A percentile compares a stretch with the other conserved stretches of the same genome.
Conservation (phyloP, 164 flowering plant genomes). For the Berberis thunbergii region DNA sequence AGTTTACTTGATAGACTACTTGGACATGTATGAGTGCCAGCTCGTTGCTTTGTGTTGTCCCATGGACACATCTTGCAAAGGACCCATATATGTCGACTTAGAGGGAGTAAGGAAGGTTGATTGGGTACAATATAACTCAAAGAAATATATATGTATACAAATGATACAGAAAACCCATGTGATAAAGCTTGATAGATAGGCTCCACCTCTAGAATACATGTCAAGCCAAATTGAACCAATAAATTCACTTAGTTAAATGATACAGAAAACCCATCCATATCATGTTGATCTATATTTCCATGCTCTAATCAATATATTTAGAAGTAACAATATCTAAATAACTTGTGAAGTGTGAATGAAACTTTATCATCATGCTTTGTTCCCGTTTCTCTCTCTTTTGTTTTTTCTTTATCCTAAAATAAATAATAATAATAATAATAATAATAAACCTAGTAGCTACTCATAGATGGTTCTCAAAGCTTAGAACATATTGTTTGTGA, state of each 20-base stretch:
- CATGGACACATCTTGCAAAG: constrained; percentile 6
- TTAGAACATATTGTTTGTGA: too few relatives aligned
- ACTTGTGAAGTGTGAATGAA: too few relatives aligned
- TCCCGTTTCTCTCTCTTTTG: too few relatives aligned
- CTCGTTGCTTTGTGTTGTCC: not conserved
- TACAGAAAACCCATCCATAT: constrained; percentile 3
- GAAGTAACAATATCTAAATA: too few relatives aligned
- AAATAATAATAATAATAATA: too few relatives aligned
- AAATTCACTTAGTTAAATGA: constrained; percentile 16
- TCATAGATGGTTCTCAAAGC: too few relatives aligned
- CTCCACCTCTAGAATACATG: constrained; percentile 23
- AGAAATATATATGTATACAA: constrained; percentile 4
- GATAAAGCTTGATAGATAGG: constrained; percentile 14
- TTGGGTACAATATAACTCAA: constrained; percentile 9
- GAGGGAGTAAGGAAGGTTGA: constrained; percentile 20
- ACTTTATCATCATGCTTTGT: too few relatives aligned
- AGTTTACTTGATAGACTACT: not conserved
- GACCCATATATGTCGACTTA: constrained; percentile 13
- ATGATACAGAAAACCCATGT: constrained; percentile 23
- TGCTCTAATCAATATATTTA: not conserved
- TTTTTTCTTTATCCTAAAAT: too few relatives aligned
- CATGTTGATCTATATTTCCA: not conserved
- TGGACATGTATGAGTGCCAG: not conserved
- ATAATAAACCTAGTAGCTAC: too few relatives aligned
- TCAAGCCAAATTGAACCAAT: constrained; percentile 21